phyloP scores from a whole-genome alignment of 139 green algal genomes.

The Coccomyxa sp. region DNA sequence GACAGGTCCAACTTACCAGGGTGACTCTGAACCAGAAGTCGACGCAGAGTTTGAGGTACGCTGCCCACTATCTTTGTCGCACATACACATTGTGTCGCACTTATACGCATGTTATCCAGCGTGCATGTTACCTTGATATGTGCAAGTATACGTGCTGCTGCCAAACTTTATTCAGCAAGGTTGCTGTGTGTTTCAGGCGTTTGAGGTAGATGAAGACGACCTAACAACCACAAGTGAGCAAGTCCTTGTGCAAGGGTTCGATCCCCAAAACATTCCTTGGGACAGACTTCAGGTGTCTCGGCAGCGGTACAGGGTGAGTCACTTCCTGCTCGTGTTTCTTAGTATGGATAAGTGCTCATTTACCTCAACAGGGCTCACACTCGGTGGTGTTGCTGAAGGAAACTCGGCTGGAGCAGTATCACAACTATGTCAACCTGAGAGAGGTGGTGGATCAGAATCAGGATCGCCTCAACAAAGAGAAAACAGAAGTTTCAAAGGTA shows the following conservation, averaged over 20 bases:
- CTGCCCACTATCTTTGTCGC: too few species aligned
- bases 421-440: slow-evolving; percentile 82
- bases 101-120: too few species aligned
- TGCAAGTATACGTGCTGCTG: too few species aligned
- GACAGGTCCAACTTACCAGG: too few species aligned
- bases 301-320: not conserved
- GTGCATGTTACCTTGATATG: too few species aligned
- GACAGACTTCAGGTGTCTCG: not conserved
- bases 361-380: not conserved
- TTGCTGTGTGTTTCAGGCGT: not conserved
- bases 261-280: not conserved
- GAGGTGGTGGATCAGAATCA: slow-evolving; percentile 12
- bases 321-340: not conserved
- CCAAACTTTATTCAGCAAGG: too few species aligned
- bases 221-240: not conserved
- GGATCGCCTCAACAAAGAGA: not conserved
- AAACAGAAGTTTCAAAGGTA: not conserved
- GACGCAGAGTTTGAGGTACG: too few species aligned
- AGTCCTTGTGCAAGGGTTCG: not conserved
- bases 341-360: not conserved
- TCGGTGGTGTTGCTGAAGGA: not conserved
- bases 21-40: too few species aligned
- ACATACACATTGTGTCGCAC: too few species aligned
- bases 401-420: slow-evolving; percentile 56
- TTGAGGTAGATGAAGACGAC: not conserved